Base-by-base conservation (phyloP, 257 asterid species). In the Primulina eburnea region DNA sequence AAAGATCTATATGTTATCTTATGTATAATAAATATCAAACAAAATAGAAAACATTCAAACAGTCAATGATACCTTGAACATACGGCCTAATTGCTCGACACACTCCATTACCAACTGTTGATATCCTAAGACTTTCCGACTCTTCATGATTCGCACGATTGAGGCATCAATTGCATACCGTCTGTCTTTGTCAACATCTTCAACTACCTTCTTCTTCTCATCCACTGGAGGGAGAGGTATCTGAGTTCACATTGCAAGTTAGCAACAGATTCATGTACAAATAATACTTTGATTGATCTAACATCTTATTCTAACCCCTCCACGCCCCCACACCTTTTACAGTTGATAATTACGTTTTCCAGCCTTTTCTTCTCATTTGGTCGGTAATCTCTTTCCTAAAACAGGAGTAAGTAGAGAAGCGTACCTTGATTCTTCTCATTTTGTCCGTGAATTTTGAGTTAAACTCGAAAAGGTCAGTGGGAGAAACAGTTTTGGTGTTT, bases 341-440 rank as follows among this genome's bases (percentile, higher is more conserved):
- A 21, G 2, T 16, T 29, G 34, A 17, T 32, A 18, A 34, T 21
- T 17, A 33, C 4, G n/a, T 62, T 61, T 32, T 37, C 26, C 33
- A 16, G 56, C 20, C 69, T 18, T 11, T 34, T 20, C n/a, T 20
- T 62, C 55, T 62, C 29, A 40, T 40, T 63, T 7, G 5, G 57
- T 50, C 8, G 3, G 8, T 50, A 1, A 17, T 50, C 20, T 17
- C 20, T 50, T 50, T 17, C 20, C 57, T 50, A 17, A 14, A 16
- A 24, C 30, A 47, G 50, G 18, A 52, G 20, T 33, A 7, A 35
- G 68, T 5, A 57, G 58, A 63, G 18, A 71, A 75, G 37, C 34
- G 67, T 81, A 86, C 86, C 89, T 80, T 86, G 73, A 86, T 84
- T 73, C 92, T 82, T 71, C 92, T 82, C 89, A 86, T 82, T 80